Evolutionary conservation across 768 basidiomycete species (phyloP), one percentile per base, ranked within the genome.

Genomic region (Melanogaster broomeanus): DNA sequence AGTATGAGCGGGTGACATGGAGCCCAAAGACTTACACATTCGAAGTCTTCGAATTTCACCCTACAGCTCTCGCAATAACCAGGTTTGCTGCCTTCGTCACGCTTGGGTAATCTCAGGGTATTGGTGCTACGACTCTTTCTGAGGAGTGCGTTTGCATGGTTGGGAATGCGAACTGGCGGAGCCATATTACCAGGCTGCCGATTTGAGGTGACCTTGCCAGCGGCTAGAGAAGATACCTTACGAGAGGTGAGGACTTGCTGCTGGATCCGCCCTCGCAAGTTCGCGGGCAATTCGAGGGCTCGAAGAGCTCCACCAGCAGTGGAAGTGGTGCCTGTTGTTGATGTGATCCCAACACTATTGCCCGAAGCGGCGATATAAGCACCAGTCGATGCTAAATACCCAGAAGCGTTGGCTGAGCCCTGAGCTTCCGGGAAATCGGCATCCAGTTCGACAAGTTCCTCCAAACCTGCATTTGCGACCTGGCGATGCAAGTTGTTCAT

Each of bases 41-140:
- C 81, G 61, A 98, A 96, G 69, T 96, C 88, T 0, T 88, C 85
- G 63, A 95, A 99, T 68, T 93, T 93, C 49, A 78, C 63, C 34
- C 96, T 82, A 69, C 97, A 99, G 66, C 93, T 95, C 70, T 99
- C 97, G 68, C 97, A 99, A 70, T 98, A 98, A 5, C 97, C 97
- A 5, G 95, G 88, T 62, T 97, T 98, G 56, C 80, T 83, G 16
- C 84, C 85, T 72, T 96, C 93, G 51, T 93, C 90, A 34, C 90
- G 83, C 63, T 82, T 85, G 8, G 88, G 84, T 49, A 89, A 73
- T 61, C 79, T 77, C 42, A 92, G 70, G 2, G 87, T 89, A 63
- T 89, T 89, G 45, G 88, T 91, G 59, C 90, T 93, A 57, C 83
- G 82, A 64, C 88, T 88, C 71, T 89, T 93, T 62, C 82, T 79